These are phyloP conservation scores for Nepenthes mirabilis DNA, from an alignment of 148 eudicot species.

Conservation along the genomic window DNA sequence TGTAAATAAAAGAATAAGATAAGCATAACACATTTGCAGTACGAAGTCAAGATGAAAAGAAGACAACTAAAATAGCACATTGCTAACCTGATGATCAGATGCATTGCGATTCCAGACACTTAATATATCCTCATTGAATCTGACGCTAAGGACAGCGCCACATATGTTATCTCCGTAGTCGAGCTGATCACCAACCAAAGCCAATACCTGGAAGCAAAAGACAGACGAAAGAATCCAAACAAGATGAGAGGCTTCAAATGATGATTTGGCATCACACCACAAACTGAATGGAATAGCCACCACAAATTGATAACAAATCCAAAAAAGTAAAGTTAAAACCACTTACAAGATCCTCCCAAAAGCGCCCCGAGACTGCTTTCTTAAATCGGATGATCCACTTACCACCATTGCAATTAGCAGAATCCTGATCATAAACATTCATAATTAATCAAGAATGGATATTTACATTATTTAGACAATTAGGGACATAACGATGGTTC, in stretches of 20 bases:
- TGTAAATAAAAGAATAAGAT: neutral
- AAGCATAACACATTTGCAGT: neutral
- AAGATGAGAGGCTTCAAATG: no score
- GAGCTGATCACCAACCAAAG: constrained; percentile 85
- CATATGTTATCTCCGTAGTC: constrained; percentile 82
- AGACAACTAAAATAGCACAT: neutral
- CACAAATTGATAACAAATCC: no score
- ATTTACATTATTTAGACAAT: neutral
- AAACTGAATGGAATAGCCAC: no score
- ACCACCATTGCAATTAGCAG: constrained; percentile 94
- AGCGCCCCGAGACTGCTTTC: constrained; percentile 85
- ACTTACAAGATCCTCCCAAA: constrained; percentile 96
- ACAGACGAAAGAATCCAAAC: neutral
- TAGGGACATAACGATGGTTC: no score
- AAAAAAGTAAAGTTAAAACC: neutral
- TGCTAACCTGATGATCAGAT: constrained; percentile 71
- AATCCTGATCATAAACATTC: constrained; percentile 39
- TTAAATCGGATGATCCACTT: constrained; percentile 97
- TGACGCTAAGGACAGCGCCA: constrained; percentile 81
- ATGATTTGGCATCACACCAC: no score
- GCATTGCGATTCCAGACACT: constrained; percentile 95
- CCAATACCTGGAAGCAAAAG: constrained; percentile 46
- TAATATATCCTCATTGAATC: constrained; percentile 85
- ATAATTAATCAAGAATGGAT: neutral
- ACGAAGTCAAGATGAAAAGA: neutral